Conservation (phyloP, 1,139 yeast species). For the Sugiyamaella pinicola region DNA sequence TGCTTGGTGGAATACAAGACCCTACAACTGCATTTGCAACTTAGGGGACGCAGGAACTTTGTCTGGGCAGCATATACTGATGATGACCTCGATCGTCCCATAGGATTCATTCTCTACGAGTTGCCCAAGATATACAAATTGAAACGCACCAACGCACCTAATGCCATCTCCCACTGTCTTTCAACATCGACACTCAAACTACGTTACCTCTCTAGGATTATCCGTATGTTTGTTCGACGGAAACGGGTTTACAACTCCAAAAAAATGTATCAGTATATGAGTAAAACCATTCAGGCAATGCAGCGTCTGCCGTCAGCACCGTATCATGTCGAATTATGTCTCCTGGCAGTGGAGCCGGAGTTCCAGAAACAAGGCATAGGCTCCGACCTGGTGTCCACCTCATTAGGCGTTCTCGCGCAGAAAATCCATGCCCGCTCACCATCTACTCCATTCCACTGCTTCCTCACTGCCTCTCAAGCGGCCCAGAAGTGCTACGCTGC, state of each 20-base stretch:
- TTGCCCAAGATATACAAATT: conserved; percentile 3
- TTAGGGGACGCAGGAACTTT: neutral
- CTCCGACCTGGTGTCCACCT: conserved; percentile 10
- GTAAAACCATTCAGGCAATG: conserved; percentile 5
- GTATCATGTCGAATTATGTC: neutral
- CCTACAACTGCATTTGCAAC: neutral
- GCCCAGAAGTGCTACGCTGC: conserved; percentile 3
- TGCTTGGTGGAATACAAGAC: conserved; percentile 8
- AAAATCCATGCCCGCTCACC: neutral
- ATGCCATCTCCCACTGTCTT: neutral
- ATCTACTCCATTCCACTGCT: neutral
- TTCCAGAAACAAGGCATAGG: conserved; percentile 23
- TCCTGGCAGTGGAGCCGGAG: conserved; percentile 24
- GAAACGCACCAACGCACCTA: neutral
- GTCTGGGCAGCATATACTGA: conserved; percentile 7
- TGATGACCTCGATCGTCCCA: neutral
- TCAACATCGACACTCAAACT: neutral
- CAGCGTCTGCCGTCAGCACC: neutral
- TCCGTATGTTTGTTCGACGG: neutral
- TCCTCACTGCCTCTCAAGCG: conserved; percentile 6
- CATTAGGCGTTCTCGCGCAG: conserved; percentile 51
- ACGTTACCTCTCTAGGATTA: neutral
- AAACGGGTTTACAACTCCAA: conserved; percentile 7
- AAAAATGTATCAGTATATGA: conserved; percentile 9
- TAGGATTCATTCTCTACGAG: conserved; percentile 26